Conservation (phyloP, 2,329 filamentous ascomycete genomes). For the Colletotrichum sidae region DNA sequence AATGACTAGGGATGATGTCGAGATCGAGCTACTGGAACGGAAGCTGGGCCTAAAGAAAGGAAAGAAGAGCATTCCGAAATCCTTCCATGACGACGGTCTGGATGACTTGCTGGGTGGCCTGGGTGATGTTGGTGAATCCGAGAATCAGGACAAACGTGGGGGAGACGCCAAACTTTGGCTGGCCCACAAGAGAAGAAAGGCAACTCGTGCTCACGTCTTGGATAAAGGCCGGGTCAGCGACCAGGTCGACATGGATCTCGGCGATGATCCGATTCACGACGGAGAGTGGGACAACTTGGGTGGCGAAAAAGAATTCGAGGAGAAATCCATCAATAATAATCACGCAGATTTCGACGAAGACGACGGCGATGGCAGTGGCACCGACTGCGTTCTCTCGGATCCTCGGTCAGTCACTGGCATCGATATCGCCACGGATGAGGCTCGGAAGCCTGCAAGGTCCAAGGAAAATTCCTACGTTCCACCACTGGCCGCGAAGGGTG, state of each 20-base stretch:
- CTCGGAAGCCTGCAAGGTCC: background rate
- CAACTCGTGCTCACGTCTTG: constrained; percentile 37
- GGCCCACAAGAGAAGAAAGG: constrained; percentile 66
- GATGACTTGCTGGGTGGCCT: constrained; percentile 81
- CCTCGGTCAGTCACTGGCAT: too few relatives aligned
- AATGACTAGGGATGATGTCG: constrained; percentile 84
- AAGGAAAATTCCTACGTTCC: constrained; percentile 92
- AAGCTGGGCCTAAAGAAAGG: constrained; percentile 84
- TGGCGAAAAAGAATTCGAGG: constrained; percentile 41
- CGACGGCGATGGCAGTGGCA: constrained; percentile 40
- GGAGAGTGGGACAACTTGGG: constrained; percentile 32
- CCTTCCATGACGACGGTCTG: constrained; percentile 85
- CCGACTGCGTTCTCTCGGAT: constrained; percentile 37
- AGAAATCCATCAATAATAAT: constrained; percentile 32
- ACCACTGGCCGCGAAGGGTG: constrained; percentile 61
- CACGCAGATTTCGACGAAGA: constrained; percentile 41
- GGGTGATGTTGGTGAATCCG: constrained; percentile 49
- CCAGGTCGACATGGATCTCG: constrained; percentile 32
- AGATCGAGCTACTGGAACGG: constrained; percentile 88
- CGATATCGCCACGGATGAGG: too few relatives aligned
- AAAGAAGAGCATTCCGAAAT: constrained; percentile 78
- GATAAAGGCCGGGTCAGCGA: background rate
- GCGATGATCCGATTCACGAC: constrained; percentile 4
- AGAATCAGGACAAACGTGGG: constrained; percentile 61
- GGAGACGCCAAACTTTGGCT: constrained; percentile 72